A percentile compares a stretch with the other conserved stretches of the same genome.
These are phyloP conservation scores for Theileria sp. DNA, from an alignment of 169 alveolate genomes.

Conservation along the genomic window DNA sequence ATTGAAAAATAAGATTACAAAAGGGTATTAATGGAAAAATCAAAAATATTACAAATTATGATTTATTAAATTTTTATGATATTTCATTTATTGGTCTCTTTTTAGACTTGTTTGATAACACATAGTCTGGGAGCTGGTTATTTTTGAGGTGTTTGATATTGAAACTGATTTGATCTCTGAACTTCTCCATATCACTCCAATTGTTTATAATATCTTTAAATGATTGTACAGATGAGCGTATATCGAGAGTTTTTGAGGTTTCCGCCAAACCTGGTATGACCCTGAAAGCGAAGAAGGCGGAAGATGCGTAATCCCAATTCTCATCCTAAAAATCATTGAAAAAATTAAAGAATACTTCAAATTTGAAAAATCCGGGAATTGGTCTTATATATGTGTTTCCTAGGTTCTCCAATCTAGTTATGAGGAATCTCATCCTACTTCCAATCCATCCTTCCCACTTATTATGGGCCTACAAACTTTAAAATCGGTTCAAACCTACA, in stretches of 20 bases:
- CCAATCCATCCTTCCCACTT: slow-evolving; percentile 86
- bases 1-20: not conserved
- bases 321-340: slow-evolving; percentile 17
- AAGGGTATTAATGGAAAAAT: not conserved
- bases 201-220: slow-evolving; percentile 61
- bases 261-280: not conserved
- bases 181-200: slow-evolving; percentile 63
- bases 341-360: slow-evolving; percentile 22
- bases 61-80: not conserved
- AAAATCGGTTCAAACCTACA: slow-evolving; percentile 34
- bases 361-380: slow-evolving; percentile 72
- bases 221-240: slow-evolving; percentile 54
- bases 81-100: slow-evolving; percentile 46
- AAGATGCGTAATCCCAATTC: slow-evolving; percentile 66
- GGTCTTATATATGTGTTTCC: slow-evolving; percentile 79
- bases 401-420: slow-evolving; percentile 76
- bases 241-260: slow-evolving; percentile 46
- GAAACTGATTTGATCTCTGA: slow-evolving; percentile 54
- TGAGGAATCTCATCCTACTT: slow-evolving; percentile 77
- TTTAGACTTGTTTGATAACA: slow-evolving; percentile 27
- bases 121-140: slow-evolving; percentile 57
- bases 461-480: slow-evolving; percentile 53
- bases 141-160: slow-evolving; percentile 51
- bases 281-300: slow-evolving; percentile 65
- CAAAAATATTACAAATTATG: not conserved